Base-by-base conservation (phyloP, 2,329 filamentous ascomycete genomes). In the Pseudonectria foliicola region DNA sequence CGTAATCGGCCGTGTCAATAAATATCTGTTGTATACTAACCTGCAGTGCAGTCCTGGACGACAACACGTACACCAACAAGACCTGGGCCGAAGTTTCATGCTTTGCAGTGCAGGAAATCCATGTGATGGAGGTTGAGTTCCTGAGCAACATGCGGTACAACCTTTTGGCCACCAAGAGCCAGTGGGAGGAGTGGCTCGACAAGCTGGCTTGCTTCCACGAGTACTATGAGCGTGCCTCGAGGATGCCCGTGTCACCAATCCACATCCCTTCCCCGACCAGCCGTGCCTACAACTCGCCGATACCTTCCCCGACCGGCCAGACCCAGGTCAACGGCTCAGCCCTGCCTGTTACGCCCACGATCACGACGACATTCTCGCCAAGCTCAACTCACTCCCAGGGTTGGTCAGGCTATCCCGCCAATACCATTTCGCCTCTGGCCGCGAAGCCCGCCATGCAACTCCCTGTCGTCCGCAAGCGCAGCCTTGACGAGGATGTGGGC, bases 121-220 rank as follows among this genome's bases (percentile, higher is more conserved):
- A 98, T 58, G 84, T 95, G 29, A 98, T 98, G 92, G 92, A 98
- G 60, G 92, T 98, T n/a, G 92, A 98, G 60, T 98, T 98, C 52
- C 69, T 98, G 44, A 95, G 90, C 68, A 96, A 96, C 61, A 94
- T 98, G 82, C 80, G 90, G 53, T 98, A 96, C 63, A 88, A 86
- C 50, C 69, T 98, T 7, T 80, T 90, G 56, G 87, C 86, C 4
- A 93, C 89, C 4, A 81, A 87, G 55, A 73, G 79, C 34, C 77
- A 95, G 57, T 98, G 92, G 92, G 73, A 79, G 31, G 74, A 80
- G 35, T 96, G 92, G 92, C 80, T 95, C 52, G 67, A 71, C 42
- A 88, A 88, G 58, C 69, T 96, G 35, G 75, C 82, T 34, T 82
- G 81, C 46, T 95, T 95, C 56, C 80, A 81, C 45, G 78, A 81